These are phyloP conservation scores for Kurtzmaniella quercitrusa DNA, from an alignment of 1,139 yeast species.

Conservation along the genomic window DNA sequence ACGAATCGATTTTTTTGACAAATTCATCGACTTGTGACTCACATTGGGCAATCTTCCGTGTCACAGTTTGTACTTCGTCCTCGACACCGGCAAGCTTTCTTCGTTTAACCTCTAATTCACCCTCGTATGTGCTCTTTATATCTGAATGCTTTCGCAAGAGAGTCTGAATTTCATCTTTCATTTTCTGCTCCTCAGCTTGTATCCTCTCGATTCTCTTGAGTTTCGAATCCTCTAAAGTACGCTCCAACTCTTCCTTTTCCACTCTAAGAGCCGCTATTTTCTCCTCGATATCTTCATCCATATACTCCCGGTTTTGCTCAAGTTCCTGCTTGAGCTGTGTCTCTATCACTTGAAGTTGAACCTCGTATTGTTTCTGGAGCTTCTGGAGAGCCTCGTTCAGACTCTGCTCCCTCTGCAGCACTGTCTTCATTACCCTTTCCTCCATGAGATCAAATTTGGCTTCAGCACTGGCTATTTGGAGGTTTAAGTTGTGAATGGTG, in stretches of 20 bases:
- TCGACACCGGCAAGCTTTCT: background rate
- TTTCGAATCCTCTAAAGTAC: slow-evolving; percentile 12
- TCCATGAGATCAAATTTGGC: slow-evolving; percentile 23
- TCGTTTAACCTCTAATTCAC: background rate
- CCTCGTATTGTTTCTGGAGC: slow-evolving; percentile 18
- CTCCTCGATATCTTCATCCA: slow-evolving; percentile 19
- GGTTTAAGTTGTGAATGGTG: slow-evolving; percentile 17
- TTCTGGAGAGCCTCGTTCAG: slow-evolving; percentile 22
- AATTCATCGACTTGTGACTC: background rate
- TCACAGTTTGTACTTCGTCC: background rate
- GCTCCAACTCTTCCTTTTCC: slow-evolving; percentile 10
- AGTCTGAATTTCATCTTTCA: background rate
- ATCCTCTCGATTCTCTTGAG: slow-evolving; percentile 12
- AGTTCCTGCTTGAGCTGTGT: slow-evolving; percentile 30
- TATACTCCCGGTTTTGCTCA: slow-evolving; percentile 20
- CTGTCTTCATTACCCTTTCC: slow-evolving; percentile 24
- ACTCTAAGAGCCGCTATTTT: slow-evolving; percentile 16
- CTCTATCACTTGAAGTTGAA: slow-evolving; percentile 28
- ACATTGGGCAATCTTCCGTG: background rate
- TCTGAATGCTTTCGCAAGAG: background rate
- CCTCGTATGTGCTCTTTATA: background rate
- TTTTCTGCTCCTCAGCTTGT: slow-evolving; percentile 11
- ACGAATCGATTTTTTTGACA: background rate
- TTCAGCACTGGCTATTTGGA: slow-evolving; percentile 15
- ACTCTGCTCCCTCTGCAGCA: slow-evolving; percentile 23